Percentiles rank a stretch among this genome's conserved stretches.
Evolutionary conservation across 139 green algal genomes (phyloP).

Genomic region (Picochlorum sp.): DNA sequence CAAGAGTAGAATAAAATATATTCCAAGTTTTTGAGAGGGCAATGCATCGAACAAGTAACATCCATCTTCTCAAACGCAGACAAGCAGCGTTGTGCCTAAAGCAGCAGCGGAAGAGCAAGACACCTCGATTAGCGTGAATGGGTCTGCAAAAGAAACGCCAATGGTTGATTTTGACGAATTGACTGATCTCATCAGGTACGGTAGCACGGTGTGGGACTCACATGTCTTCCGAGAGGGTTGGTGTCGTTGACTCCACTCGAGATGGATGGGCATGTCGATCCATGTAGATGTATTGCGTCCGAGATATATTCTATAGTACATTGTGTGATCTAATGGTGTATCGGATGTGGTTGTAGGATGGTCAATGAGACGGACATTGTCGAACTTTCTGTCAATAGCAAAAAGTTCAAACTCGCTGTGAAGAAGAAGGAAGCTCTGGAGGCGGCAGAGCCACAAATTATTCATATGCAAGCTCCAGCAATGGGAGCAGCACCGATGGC

Average conservation of each 20-base stretch:
- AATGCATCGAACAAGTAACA: neutral
- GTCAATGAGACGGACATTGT: conserved; percentile 93
- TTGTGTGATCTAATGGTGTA: neutral
- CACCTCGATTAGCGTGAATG: conserved; percentile 20
- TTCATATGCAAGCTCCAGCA: conserved; percentile 12
- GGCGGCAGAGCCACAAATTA: conserved; percentile 33
- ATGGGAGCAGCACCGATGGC: conserved; percentile 8
- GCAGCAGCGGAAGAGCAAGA: conserved; percentile 25
- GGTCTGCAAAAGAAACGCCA: conserved; percentile 21
- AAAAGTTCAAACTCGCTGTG: conserved; percentile 78
- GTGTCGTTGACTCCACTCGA: neutral
- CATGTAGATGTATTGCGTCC: neutral
- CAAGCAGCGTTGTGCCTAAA: conserved; percentile 5
- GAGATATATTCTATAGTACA: neutral
- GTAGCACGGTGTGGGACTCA: neutral
- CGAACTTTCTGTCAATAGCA: conserved; percentile 89
- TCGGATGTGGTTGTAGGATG: conserved; percentile 50
- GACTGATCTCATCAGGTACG: conserved; percentile 66
- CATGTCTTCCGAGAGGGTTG: neutral
- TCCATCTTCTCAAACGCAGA: neutral
- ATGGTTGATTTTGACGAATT: conserved; percentile 76
- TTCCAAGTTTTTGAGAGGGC: neutral
- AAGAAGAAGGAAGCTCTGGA: conserved; percentile 79
- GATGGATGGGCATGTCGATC: neutral
- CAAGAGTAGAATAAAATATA: neutral